Percentiles rank a stretch among this genome's conserved stretches.
Conservation (phyloP, 805 yeast species). For the Cyberlindnera maclurae region DNA sequence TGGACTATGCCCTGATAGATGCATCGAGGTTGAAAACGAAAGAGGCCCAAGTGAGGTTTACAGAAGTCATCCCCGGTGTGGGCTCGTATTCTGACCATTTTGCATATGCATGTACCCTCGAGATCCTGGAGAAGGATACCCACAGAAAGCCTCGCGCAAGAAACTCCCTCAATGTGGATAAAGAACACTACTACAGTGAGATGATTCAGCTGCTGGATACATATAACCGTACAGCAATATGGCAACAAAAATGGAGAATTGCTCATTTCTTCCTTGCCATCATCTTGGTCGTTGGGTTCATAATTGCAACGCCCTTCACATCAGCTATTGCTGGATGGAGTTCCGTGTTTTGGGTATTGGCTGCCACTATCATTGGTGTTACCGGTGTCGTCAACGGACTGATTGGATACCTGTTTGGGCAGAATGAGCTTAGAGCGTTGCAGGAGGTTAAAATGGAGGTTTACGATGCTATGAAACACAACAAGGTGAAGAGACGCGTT, state of each 20-base stretch:
- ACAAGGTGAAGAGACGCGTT: background rate
- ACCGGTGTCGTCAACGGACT: conserved; percentile 72
- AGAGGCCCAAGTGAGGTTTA: conserved; percentile 66
- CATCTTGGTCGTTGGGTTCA: conserved; percentile 42
- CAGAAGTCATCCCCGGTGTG: conserved; percentile 55
- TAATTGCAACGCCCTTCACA: conserved; percentile 53
- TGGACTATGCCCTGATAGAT: conserved; percentile 86
- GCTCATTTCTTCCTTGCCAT: conserved; percentile 56
- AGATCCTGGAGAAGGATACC: conserved; percentile 16
- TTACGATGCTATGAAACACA: conserved; percentile 20
- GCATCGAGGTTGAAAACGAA: conserved; percentile 41
- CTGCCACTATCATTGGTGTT: conserved; percentile 46
- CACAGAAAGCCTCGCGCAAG: conserved; percentile 2
- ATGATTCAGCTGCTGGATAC: conserved; percentile 39
- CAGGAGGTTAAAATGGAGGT: conserved; percentile 72
- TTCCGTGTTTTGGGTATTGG: conserved; percentile 56
- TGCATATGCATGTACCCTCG: conserved; percentile 53
- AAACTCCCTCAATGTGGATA: conserved; percentile 2
- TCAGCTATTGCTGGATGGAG: conserved; percentile 50
- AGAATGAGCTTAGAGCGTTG: conserved; percentile 72
- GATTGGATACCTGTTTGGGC: conserved; percentile 72
- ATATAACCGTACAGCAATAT: conserved; percentile 45
- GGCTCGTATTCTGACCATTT: conserved; percentile 92
- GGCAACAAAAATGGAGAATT: conserved; percentile 61
- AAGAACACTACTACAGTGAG: conserved; percentile 34